phyloP scores from a whole-genome alignment of 495 filamentous ascomycete genomes.

The Annulohypoxylon bovei region DNA sequence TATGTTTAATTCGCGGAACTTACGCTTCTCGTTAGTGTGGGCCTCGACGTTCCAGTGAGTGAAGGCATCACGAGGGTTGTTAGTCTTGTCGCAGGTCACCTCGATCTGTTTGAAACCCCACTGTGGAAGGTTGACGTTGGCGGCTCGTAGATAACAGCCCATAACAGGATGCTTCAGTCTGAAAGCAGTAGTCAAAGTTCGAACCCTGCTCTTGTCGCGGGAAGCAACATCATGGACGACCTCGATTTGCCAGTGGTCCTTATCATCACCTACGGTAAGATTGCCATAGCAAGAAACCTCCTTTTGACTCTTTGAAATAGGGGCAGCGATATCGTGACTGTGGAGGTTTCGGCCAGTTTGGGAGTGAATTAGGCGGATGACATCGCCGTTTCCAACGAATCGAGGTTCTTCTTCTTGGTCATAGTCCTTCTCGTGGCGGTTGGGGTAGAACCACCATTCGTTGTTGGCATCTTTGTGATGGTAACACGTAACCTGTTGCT shows the following conservation, averaged over 20 bases:
- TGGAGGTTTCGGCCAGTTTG: constrained; percentile 97
- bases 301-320: constrained; percentile 85
- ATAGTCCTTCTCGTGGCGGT: constrained; percentile 77
- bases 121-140: constrained; percentile 95
- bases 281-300: constrained; percentile 98
- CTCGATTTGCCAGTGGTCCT: constrained; percentile 97
- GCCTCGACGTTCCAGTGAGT: constrained; percentile 99
- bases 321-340: constrained; percentile 88
- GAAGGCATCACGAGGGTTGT: constrained; percentile 90
- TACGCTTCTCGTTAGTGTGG: constrained; percentile 93
- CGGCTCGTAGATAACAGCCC: constrained; percentile 93
- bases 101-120: constrained; percentile 99
- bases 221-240: constrained; percentile 90
- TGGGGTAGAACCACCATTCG: constrained; percentile 99
- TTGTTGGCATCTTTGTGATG: constrained; percentile 99
- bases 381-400: constrained; percentile 80
- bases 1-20: constrained; percentile 51
- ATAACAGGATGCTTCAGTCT: constrained; percentile 83
- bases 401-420: constrained; percentile 71
- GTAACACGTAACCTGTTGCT: constrained; percentile 98
- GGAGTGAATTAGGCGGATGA: constrained; percentile 89
- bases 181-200: constrained; percentile 94
- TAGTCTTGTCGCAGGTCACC: constrained; percentile 92
- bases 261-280: constrained; percentile 94
- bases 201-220: constrained; percentile 82